phyloP scores from a whole-genome alignment of 495 filamentous ascomycete genomes.

The Aspergillus panamensis region DNA sequence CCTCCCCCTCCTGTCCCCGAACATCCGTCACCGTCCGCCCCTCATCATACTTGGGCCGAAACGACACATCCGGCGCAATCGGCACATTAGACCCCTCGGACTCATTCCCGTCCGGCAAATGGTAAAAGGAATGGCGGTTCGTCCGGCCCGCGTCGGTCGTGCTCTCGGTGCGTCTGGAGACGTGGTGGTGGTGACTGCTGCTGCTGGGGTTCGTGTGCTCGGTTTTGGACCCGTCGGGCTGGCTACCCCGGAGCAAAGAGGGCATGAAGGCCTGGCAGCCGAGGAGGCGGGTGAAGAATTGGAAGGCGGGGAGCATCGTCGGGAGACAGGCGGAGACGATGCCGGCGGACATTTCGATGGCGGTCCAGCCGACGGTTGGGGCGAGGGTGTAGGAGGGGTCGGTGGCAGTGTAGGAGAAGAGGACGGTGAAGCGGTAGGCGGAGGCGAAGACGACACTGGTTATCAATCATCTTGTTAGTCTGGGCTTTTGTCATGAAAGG shows the following conservation, averaged over 20 bases:
- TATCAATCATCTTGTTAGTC: neutral
- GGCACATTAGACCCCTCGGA: neutral
- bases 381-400: slow-evolving; percentile 42
- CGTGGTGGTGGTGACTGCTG: slow-evolving; percentile 4
- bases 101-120: slow-evolving; percentile 18
- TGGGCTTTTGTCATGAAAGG: neutral
- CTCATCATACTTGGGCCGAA: slow-evolving; percentile 23
- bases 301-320: slow-evolving; percentile 34
- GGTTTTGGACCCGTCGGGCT: neutral
- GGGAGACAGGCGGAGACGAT: slow-evolving; percentile 47
- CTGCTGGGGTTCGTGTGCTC: too few relatives aligned
- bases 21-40: slow-evolving; percentile 21
- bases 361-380: slow-evolving; percentile 40
- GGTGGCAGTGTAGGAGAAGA: slow-evolving; percentile 31
- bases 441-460: slow-evolving; percentile 37
- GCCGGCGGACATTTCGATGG: slow-evolving; percentile 45
- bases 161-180: slow-evolving; percentile 5
- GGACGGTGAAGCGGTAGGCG: slow-evolving; percentile 33
- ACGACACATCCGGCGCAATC: slow-evolving; percentile 1
- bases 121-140: slow-evolving; percentile 22
- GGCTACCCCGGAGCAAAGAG: slow-evolving; percentile 13
- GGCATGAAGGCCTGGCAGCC: slow-evolving; percentile 16
- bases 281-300: slow-evolving; percentile 16
- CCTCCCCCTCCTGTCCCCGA: slow-evolving; percentile 7
- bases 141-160: slow-evolving; percentile 3